Base-by-base conservation (phyloP, 108 stramenopile species). In the Conticribra guillardii region DNA sequence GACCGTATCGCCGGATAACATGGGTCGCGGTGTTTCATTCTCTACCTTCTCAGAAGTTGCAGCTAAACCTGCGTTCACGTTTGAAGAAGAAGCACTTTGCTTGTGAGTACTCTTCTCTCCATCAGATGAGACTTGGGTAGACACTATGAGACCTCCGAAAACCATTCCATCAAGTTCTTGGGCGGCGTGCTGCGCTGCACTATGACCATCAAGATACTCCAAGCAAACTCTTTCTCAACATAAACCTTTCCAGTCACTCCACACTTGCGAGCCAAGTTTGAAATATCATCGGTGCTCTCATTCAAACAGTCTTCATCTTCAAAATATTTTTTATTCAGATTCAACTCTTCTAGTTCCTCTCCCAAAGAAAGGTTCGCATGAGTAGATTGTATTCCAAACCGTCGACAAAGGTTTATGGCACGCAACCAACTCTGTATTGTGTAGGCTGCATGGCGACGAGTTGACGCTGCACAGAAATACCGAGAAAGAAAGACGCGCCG, bases 1-100 rank as follows among this genome's bases (percentile, higher is more conserved):
- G 11, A 86, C 60, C 60, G 90, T 94, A 51, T 90, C 87, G 14
- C 93, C 93, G n/a, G 85, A 87, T 32, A 73, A 87, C 41, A 94
- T 74, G 44, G 67, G 64, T 11, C 49, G 50, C 2, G 66, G 80
- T 18, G 41, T 21, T 37, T 55, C 24, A 24, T 55, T 44, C 54
- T 54, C 17, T n/a, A 32, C 32, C 26, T 14, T 37, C 53, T 37
- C 54, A 44, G 29, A 34, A 16, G 11, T 2, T 49, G 7, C 50
- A 69, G 60, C 55, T n/a, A 55, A 18, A 19, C 11, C 0, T 59
- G 33, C 19, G n/a, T 32, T 67, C 54, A 33, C 24, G n/a, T n/a
- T n/a, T n/a, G n/a, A n/a, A n/a, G n/a, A n/a, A n/a, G n/a, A n/a
- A n/a, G n/a, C n/a, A n/a, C n/a, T n/a, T n/a, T n/a, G n/a, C n/a